Percentiles rank a stretch among this genome's conserved stretches.
Evolutionary conservation across 148 eudicot genomes (phyloP).

Genomic region (Chenopodium berlandieri): DNA sequence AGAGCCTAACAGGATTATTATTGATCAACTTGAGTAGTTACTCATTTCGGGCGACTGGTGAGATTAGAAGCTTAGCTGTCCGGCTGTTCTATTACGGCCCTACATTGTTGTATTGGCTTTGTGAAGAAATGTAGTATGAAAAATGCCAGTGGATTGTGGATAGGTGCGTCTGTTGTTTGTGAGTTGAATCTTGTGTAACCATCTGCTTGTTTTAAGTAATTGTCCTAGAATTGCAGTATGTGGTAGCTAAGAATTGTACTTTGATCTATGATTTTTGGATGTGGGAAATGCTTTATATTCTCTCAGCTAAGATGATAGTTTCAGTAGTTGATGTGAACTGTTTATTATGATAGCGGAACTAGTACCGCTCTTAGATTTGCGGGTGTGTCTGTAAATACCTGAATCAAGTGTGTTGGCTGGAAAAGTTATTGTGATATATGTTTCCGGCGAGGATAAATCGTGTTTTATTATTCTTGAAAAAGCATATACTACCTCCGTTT

Average conservation of each 20-base stretch:
- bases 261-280: no score
- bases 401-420: neutral
- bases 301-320: no score
- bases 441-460: neutral
- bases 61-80: neutral
- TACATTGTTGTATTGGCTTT: neutral
- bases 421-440: neutral
- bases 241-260: neutral
- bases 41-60: conserved; percentile 1
- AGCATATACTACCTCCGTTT: no score
- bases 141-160: neutral
- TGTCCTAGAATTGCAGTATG: neutral
- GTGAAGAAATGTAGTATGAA: neutral
- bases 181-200: neutral
- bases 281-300: no score
- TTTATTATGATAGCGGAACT: neutral
- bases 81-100: neutral
- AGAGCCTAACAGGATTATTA: neutral
- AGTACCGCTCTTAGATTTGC: neutral
- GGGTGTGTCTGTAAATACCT: neutral
- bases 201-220: neutral
- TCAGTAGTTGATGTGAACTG: no score
- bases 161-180: neutral
- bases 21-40: neutral
- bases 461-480: neutral